These are phyloP conservation scores for Aethionema arabicum DNA, from an alignment of 345 rosid genomes.

Conservation along the genomic window DNA sequence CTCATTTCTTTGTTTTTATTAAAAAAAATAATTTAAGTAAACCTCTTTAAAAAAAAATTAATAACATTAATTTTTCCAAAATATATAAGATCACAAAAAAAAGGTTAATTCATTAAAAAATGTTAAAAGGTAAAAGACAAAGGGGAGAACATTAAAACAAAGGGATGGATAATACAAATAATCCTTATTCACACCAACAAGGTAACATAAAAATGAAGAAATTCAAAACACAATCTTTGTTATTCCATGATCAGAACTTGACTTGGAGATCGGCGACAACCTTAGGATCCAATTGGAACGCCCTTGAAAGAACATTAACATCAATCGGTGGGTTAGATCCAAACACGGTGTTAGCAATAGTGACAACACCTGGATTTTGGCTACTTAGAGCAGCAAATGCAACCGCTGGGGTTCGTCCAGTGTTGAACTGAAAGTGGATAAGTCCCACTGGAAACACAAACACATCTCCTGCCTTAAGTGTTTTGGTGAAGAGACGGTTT, in stretches of 20 bases:
- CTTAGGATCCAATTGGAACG: slow-evolving; percentile 25
- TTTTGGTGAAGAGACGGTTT: slow-evolving; percentile 26
- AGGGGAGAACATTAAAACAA: too few relatives aligned
- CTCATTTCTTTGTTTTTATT: too few relatives aligned
- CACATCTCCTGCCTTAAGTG: slow-evolving; percentile 12
- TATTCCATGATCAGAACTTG: background rate
- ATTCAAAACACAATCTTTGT: background rate
- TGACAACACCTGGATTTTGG: slow-evolving; percentile 25
- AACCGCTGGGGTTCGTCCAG: background rate
- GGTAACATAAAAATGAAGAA: background rate
- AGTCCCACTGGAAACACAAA: slow-evolving; percentile 33
- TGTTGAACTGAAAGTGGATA: slow-evolving; percentile 16
- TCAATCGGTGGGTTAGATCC: slow-evolving; percentile 23
- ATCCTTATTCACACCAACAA: too few relatives aligned
- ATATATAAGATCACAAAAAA: too few relatives aligned
- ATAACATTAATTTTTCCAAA: too few relatives aligned
- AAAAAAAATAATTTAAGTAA: too few relatives aligned
- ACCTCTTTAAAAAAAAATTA: too few relatives aligned
- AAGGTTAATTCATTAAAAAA: too few relatives aligned
- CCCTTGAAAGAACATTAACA: slow-evolving; percentile 15
- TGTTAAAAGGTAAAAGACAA: too few relatives aligned
- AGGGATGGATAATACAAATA: too few relatives aligned
- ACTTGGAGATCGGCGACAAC: slow-evolving; percentile 11
- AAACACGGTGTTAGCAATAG: slow-evolving; percentile 28
- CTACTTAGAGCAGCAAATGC: slow-evolving; percentile 23